phyloP scores from a whole-genome alignment of 2,329 filamentous ascomycete genomes.

The Apiospora phragmitis region DNA sequence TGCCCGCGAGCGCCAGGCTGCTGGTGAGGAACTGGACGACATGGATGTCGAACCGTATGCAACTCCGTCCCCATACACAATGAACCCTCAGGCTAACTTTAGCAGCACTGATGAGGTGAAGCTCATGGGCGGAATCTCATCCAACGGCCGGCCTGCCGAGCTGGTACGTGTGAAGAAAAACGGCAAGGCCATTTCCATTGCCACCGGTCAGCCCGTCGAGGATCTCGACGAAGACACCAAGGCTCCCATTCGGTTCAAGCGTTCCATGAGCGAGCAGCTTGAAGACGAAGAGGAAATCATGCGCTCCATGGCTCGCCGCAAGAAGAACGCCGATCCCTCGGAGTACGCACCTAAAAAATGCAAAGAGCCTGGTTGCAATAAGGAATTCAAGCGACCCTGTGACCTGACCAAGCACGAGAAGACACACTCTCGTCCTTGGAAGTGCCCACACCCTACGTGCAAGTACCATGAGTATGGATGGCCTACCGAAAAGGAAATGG shows the following conservation, averaged over 20 bases:
- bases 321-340: slow-evolving; percentile 87
- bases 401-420: slow-evolving; percentile 98
- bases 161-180: slow-evolving; percentile 80
- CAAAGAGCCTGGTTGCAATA: slow-evolving; percentile 74
- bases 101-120: slow-evolving; percentile 66
- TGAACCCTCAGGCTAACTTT: background rate
- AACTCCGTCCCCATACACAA: slow-evolving; percentile 18
- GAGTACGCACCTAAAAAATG: slow-evolving; percentile 80
- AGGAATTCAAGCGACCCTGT: slow-evolving; percentile 95
- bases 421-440: slow-evolving; percentile 95
- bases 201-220: slow-evolving; percentile 66
- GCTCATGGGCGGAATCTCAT: slow-evolving; percentile 77
- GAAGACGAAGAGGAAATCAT: slow-evolving; percentile 80
- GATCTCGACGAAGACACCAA: slow-evolving; percentile 48
- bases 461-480: slow-evolving; percentile 89
- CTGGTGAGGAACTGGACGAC: slow-evolving; percentile 49
- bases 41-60: slow-evolving; percentile 62
- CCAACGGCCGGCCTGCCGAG: slow-evolving; percentile 81
- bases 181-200: slow-evolving; percentile 77
- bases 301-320: slow-evolving; percentile 92
- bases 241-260: slow-evolving; percentile 58
- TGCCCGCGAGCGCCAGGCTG: slow-evolving; percentile 65
- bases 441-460: slow-evolving; percentile 80
- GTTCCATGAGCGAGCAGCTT: slow-evolving; percentile 66
- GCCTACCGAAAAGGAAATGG: slow-evolving; percentile 97